Percentiles rank a stretch among this genome's conserved stretches.
Evolutionary conservation across 2,329 filamentous ascomycete genomes (phyloP).

Genomic region (Harringtonia lauricola): DNA sequence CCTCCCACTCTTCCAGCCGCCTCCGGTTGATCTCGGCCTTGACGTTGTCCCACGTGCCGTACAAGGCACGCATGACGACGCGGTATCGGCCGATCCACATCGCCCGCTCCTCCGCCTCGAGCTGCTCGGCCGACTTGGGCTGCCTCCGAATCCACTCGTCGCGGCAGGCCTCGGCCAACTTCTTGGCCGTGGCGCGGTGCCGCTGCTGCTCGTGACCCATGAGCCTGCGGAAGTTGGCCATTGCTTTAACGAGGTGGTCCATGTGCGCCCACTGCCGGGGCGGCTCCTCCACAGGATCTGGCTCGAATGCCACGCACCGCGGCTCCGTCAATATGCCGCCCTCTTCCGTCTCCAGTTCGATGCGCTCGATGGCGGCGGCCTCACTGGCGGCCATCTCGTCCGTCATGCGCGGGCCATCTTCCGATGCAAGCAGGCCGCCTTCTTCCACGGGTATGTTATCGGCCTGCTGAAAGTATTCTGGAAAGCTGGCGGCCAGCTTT

Average conservation of each 20-base stretch:
- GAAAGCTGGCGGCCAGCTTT: conserved; percentile 42
- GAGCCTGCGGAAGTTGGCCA: conserved; percentile 68
- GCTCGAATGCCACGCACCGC: conserved; percentile 60
- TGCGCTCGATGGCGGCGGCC: conserved; percentile 54
- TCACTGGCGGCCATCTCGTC: conserved; percentile 55
- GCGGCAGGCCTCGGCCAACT: conserved; percentile 65
- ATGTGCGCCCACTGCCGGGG: conserved; percentile 73
- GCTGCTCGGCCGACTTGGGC: conserved; percentile 67
- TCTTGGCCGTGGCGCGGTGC: conserved; percentile 68
- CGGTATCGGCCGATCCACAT: conserved; percentile 60
- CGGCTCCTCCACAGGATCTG: conserved; percentile 62
- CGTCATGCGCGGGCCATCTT: conserved; percentile 47
- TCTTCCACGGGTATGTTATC: conserved; percentile 42
- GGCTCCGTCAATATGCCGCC: conserved; percentile 65
- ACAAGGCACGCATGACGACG: conserved; percentile 49
- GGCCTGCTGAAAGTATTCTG: conserved; percentile 45
- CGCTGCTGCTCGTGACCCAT: conserved; percentile 68
- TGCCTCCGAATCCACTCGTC: conserved; percentile 66
- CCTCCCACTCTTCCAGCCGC: conserved; percentile 51
- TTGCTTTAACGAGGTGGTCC: conserved; percentile 75
- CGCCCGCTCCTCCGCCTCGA: conserved; percentile 66
- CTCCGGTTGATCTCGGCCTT: conserved; percentile 48
- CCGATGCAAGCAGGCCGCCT: conserved; percentile 42
- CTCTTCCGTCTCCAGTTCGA: conserved; percentile 61
- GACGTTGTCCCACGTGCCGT: conserved; percentile 54